Evolutionary conservation across 169 alveolate species (phyloP).

Genomic region (Plasmodium gallinaceum): DNA sequence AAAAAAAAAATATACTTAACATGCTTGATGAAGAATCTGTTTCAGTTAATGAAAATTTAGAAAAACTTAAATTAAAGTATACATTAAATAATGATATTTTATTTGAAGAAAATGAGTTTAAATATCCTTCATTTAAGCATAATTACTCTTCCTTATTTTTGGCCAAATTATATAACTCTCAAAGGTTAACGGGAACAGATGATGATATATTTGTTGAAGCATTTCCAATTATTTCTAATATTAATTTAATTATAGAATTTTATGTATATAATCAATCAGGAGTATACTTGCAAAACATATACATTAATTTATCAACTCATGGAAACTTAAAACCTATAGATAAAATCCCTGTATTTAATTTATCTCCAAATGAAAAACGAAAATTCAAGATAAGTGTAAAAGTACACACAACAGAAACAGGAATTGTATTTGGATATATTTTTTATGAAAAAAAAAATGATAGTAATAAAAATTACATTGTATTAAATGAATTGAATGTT

Average conservation of each 20-base stretch:
- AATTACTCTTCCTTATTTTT: conserved; percentile 47
- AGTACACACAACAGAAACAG: conserved; percentile 90
- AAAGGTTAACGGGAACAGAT: conserved; percentile 89
- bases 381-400: conserved; percentile 87
- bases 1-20: conserved; percentile 44
- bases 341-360: conserved; percentile 88
- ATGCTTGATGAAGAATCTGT: conserved; percentile 27
- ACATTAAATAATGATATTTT: conserved; percentile 58
- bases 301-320: conserved; percentile 91
- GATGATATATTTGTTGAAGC: conserved; percentile 97
- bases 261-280: conserved; percentile 90
- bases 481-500: conserved; percentile 90
- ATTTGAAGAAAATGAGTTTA: conserved; percentile 67
- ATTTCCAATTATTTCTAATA: conserved; percentile 89
- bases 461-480: conserved; percentile 84
- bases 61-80: conserved; percentile 48
- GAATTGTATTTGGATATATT: conserved; percentile 94
- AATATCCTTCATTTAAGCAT: conserved; percentile 24
- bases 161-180: conserved; percentile 52
- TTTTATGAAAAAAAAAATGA: conserved; percentile 90
- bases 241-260: conserved; percentile 91
- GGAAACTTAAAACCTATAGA: conserved; percentile 88
- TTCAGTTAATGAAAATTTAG: conserved; percentile 38
- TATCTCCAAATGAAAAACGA: conserved; percentile 86
- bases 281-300: conserved; percentile 93